Conservation (phyloP, 2,329 filamentous ascomycete species). For the Hymenoscyphus scutula region DNA sequence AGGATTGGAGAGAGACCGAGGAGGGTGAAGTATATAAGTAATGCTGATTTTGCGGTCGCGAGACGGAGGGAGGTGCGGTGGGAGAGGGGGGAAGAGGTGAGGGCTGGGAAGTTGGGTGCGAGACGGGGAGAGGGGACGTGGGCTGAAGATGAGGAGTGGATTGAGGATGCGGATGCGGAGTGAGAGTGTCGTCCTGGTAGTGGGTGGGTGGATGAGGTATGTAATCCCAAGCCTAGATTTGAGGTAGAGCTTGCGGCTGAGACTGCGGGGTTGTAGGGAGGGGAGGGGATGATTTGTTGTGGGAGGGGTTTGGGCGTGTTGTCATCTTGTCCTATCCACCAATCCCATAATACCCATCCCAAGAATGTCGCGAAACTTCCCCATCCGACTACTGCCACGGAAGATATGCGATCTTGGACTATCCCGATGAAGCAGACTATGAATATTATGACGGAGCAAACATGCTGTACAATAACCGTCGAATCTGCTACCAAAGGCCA, state of each 20-base stretch:
- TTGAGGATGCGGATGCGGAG: slow-evolving; percentile 55
- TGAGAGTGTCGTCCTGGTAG: slow-evolving; percentile 47
- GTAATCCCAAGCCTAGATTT: slow-evolving; percentile 21
- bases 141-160: slow-evolving; percentile 43
- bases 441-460: slow-evolving; percentile 92
- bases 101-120: slow-evolving; percentile 34
- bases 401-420: slow-evolving; percentile 80
- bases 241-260: slow-evolving; percentile 31
- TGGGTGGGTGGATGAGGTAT: slow-evolving; percentile 45
- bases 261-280: slow-evolving; percentile 34
- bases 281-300: slow-evolving; percentile 23
- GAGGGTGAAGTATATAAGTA: slow-evolving; percentile 89
- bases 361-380: slow-evolving; percentile 78
- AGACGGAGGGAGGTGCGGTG: slow-evolving; percentile 59
- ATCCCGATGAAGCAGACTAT: slow-evolving; percentile 92
- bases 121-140: slow-evolving; percentile 16
- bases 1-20: slow-evolving; percentile 92
- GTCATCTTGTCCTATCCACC: slow-evolving; percentile 76
- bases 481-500: slow-evolving; percentile 95
- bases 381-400: slow-evolving; percentile 83
- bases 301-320: slow-evolving; percentile 29
- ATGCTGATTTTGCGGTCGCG: slow-evolving; percentile 84
- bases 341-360: slow-evolving; percentile 89
- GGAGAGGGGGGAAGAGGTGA: slow-evolving; percentile 28
- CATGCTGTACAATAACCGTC: slow-evolving; percentile 94